phyloP scores from a whole-genome alignment of 2,329 filamentous ascomycete species.

The Purpureocillium lavendulum region DNA sequence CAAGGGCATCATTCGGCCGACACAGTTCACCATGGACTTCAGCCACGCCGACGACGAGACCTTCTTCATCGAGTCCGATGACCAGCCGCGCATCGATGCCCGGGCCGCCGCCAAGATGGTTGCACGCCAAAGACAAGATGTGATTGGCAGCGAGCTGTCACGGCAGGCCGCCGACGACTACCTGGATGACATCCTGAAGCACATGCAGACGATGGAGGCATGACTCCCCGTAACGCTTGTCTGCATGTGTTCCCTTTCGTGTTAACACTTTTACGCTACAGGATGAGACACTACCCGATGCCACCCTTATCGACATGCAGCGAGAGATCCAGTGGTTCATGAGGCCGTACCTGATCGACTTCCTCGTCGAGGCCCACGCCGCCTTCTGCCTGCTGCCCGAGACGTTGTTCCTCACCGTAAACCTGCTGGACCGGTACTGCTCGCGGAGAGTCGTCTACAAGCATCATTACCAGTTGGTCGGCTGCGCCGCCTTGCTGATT shows the following conservation, averaged over 20 bases:
- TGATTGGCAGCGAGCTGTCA: conserved; percentile 83
- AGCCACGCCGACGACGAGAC: conserved; percentile 31
- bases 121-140: conserved; percentile 75
- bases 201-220: conserved; percentile 94
- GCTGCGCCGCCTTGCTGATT: conserved; percentile 90
- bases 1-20: conserved; percentile 1
- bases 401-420: conserved; percentile 92
- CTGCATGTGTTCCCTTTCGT: conserved; percentile 10
- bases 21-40: conserved; percentile 37
- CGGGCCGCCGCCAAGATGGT: conserved; percentile 72
- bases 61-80: conserved; percentile 50
- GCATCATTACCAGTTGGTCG: conserved; percentile 96
- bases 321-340: conserved; percentile 99
- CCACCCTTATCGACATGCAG: conserved; percentile 97
- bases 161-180: conserved; percentile 81
- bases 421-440: conserved; percentile 95
- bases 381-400: conserved; percentile 91
- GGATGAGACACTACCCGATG: conserved; percentile 86
- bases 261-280: conserved; percentile 17
- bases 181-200: conserved; percentile 84
- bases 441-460: conserved; percentile 97
- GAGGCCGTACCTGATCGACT: conserved; percentile 95
- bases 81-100: conserved; percentile 52
- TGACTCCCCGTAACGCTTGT: conserved; percentile 13
- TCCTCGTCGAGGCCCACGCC: conserved; percentile 92